Evolutionary conservation across 495 filamentous ascomycete species (phyloP).

Genomic region (Clavariopsis aquatica): DNA sequence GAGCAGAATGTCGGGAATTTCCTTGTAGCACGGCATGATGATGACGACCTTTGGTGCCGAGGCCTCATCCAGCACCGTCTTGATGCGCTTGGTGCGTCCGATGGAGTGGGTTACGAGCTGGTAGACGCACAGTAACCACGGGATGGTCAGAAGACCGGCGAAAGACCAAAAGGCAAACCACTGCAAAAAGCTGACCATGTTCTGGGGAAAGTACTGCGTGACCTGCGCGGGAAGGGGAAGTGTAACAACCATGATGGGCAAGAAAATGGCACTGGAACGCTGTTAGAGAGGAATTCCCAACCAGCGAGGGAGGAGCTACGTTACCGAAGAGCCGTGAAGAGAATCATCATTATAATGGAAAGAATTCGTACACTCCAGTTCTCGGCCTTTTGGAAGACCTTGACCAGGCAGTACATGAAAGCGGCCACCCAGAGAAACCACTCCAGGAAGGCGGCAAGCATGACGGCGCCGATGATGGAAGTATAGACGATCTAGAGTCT

Average conservation of each 20-base stretch:
- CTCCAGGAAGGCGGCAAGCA: conserved; percentile 84
- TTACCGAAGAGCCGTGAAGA: conserved; percentile 77
- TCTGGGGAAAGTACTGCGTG: conserved; percentile 65
- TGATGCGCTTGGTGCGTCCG: conserved; percentile 77
- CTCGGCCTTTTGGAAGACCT: conserved; percentile 89
- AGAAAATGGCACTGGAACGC: conserved; percentile 70
- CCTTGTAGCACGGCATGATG: conserved; percentile 97
- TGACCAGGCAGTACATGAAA: conserved; percentile 86
- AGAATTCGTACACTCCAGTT: conserved; percentile 77
- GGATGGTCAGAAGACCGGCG: conserved; percentile 75
- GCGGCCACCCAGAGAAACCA: conserved; percentile 94
- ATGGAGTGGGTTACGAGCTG: conserved; percentile 82
- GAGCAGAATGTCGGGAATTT: conserved; percentile 80
- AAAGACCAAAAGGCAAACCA: conserved; percentile 99
- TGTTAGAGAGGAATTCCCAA: conserved; percentile 3
- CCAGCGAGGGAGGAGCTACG: not conserved
- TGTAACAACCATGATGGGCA: conserved; percentile 93
- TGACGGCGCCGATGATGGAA: conserved; percentile 74
- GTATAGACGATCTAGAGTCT: conserved; percentile 77
- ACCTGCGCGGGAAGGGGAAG: conserved; percentile 78
- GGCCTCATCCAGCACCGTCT: conserved; percentile 77
- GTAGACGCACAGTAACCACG: conserved; percentile 93
- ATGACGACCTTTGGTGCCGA: conserved; percentile 94
- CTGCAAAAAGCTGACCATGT: conserved; percentile 71
- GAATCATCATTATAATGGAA: conserved; percentile 69